Percentiles rank a stretch among this genome's conserved stretches.
Evolutionary conservation across 345 rosid species (phyloP).

Genomic region (Hibiscus trionum): DNA sequence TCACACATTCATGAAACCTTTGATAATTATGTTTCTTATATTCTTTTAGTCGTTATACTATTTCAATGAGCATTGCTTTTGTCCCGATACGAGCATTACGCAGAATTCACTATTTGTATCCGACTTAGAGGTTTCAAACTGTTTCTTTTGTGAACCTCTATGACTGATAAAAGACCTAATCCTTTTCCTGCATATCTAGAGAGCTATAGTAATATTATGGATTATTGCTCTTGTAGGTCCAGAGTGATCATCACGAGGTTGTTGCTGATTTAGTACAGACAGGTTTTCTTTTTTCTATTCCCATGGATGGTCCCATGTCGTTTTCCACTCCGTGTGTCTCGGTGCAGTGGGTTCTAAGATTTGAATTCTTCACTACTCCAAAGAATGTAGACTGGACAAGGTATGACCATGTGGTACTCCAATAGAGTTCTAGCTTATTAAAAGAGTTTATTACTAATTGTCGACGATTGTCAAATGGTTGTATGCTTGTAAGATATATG

Average conservation of each 20-base stretch:
- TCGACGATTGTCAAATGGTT: neutral
- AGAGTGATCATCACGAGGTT: slow-evolving; percentile 89
- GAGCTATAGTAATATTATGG: neutral
- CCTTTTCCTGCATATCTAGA: neutral
- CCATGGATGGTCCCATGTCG: slow-evolving; percentile 95
- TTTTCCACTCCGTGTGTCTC: slow-evolving; percentile 75
- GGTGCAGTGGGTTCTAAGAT: slow-evolving; percentile 83
- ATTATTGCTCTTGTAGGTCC: slow-evolving; percentile 47
- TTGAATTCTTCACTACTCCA: slow-evolving; percentile 81
- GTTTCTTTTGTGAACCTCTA: neutral
- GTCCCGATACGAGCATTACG: neutral
- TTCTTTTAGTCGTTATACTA: neutral
- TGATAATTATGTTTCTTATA: neutral
- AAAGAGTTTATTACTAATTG: neutral
- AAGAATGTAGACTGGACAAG: slow-evolving; percentile 73
- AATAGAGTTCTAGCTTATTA: neutral
- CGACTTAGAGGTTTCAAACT: neutral
- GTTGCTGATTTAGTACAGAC: slow-evolving; percentile 95
- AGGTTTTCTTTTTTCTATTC: slow-evolving; percentile 89
- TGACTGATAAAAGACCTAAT: neutral
- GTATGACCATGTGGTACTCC: slow-evolving; percentile 31
- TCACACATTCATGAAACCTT: neutral
- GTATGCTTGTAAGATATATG: neutral
- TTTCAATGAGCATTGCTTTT: neutral
- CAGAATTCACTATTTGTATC: neutral